Conservation (phyloP, 176 grass and related monocot genomes). For the Oropetium thomaeum region DNA sequence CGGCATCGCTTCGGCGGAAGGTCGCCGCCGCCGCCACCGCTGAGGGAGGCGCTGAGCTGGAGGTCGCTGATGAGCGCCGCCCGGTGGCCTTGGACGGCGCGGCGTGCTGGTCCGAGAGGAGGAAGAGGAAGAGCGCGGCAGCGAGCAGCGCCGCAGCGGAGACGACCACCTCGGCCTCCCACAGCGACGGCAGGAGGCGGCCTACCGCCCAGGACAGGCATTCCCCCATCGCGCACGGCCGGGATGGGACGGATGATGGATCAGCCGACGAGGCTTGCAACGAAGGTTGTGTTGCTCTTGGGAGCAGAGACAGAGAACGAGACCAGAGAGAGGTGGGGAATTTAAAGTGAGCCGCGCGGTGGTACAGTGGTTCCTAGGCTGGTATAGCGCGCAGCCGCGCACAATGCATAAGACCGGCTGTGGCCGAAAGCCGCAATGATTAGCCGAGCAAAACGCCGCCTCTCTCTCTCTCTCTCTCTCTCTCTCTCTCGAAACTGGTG, state of each 20-base stretch:
- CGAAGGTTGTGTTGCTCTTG: not conserved
- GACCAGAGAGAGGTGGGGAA: not conserved
- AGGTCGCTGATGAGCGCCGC: not conserved
- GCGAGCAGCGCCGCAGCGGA: conserved; percentile 51
- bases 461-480: no score
- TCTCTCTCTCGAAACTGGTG: no score
- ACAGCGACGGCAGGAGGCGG: conserved; percentile 70
- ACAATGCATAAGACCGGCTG: not conserved
- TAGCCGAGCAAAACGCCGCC: not conserved
- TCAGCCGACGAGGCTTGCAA: not conserved
- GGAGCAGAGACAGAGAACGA: not conserved
- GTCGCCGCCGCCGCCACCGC: not conserved
- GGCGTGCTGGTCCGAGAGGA: conserved; percentile 25
- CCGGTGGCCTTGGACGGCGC: not conserved
- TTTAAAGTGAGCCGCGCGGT: conserved; percentile 3
- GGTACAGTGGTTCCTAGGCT: no score
- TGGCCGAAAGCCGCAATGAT: conserved; percentile 38
- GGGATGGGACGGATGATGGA: not conserved
- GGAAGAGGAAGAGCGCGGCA: conserved; percentile 42
- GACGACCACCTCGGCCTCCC: conserved; percentile 73
- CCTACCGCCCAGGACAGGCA: conserved; percentile 40
- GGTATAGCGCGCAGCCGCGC: no score
- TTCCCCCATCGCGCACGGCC: conserved; percentile 6
- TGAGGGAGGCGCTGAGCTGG: not conserved
- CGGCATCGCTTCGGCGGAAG: not conserved